Percentiles rank a stretch among this genome's conserved stretches.
Conservation (phyloP, 2,329 filamentous ascomycete genomes). For the Coniochaeta ligniaria region DNA sequence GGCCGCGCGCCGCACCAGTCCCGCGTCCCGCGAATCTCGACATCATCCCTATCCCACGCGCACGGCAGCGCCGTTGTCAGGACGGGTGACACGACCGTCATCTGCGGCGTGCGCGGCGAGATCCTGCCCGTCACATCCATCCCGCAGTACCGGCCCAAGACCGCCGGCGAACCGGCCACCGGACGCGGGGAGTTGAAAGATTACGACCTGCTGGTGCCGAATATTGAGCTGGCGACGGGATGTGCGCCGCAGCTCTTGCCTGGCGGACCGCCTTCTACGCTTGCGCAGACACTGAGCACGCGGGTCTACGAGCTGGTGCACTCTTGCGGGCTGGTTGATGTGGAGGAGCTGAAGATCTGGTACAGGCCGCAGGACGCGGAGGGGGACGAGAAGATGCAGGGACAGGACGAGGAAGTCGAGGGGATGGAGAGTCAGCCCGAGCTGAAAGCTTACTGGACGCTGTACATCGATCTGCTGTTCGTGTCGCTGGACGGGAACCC, state of each 20-base stretch:
- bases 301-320: constrained; percentile 72
- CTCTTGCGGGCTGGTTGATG: constrained; percentile 58
- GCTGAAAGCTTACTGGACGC: constrained; percentile 84
- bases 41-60: constrained; percentile 78
- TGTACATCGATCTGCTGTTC: constrained; percentile 94
- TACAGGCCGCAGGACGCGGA: constrained; percentile 43
- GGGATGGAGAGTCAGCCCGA: constrained; percentile 17
- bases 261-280: constrained; percentile 68
- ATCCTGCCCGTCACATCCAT: constrained; percentile 71
- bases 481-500: constrained; percentile 88
- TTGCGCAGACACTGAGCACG: constrained; percentile 81
- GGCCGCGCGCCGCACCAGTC: constrained; percentile 65
- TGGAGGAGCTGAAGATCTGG: constrained; percentile 66
- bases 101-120: constrained; percentile 86
- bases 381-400: constrained; percentile 15
- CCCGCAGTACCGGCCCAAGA: constrained; percentile 51
- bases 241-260: constrained; percentile 81
- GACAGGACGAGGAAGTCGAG: constrained; percentile 15
- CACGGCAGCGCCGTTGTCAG: constrained; percentile 87
- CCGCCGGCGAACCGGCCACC: constrained; percentile 22
- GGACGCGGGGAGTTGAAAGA: constrained; percentile 41
- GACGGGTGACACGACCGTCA: constrained; percentile 84
- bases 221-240: constrained; percentile 86
- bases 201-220: constrained; percentile 78
- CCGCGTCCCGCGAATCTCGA: constrained; percentile 69